Base-by-base conservation (phyloP, 1,284 basidiomycete species). In the Volvariella surrecta region DNA sequence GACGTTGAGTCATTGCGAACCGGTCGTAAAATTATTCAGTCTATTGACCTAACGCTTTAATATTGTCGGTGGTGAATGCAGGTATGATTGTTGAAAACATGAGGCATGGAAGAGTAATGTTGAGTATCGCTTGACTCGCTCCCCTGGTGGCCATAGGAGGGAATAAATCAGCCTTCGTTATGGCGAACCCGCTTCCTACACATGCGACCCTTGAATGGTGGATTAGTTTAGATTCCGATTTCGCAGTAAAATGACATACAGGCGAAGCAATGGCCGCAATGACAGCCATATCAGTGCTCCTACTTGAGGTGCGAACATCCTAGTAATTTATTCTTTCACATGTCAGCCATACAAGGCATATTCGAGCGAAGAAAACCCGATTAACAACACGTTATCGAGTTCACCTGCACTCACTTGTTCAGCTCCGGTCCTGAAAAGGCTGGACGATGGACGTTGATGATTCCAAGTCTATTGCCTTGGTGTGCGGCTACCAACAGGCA, bases 31-130 rank as follows among this genome's bases (percentile, higher is more conserved):
- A 28, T 6, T 11, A 11, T 11, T 11, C 11, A 11, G 11, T 28
- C 7, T 8, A 44, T 65, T 48, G 49, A 69, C 87, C 85, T 32
- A 89, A 62, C 1, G 77, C 74, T 18, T 61, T 48, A 24, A 86
- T 68, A 51, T 87, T 89, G 18, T 81, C 68, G 0, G 72, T 54
- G 1, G 70, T 78, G 52, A 91, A 87, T 0, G 85, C 76, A 0
- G 84, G 76, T 0, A 89, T 73, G 48, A 90, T 86, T 50, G 81
- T 86, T 1, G 80, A 79, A 58, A 90, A 89, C 62, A 89, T 67
- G 9, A 90, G 69, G 45, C 73, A 74, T 2, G 88, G 88, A 1
- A 84, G 55, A 0, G 74, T 67, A 45, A 89, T 70, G 52, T 86
- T 88, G 71, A 85, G 59, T 18, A 78, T 54, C 4, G 84, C 62